These are phyloP conservation scores for peach (Prunus persica) DNA, from an alignment of 306 rosid genomes.

Conservation along the genomic window DNA sequence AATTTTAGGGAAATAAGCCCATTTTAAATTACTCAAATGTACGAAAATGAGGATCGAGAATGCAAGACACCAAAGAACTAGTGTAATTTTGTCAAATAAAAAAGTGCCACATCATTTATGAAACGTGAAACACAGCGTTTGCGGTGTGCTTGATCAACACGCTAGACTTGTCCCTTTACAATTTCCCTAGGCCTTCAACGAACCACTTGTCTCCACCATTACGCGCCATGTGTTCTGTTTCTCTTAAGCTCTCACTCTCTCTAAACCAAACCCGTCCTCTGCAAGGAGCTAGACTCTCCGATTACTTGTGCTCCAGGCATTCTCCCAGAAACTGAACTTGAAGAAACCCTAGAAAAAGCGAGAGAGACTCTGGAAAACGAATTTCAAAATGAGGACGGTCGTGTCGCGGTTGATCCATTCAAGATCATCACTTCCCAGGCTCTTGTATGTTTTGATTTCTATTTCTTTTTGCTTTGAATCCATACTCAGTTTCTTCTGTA, in stretches of 20 bases:
- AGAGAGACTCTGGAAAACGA: background rate
- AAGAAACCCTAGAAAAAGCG: constrained; percentile 1
- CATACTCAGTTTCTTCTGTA: background rate
- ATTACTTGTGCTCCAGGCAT: background rate
- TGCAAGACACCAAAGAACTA: background rate
- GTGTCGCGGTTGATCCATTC: constrained; percentile 71
- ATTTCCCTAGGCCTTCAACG: background rate
- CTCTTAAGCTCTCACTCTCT: background rate
- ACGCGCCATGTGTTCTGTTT: constrained; percentile 20
- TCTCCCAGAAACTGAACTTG: background rate
- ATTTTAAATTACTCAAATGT: too few relatives aligned
- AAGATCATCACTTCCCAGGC: constrained; percentile 46
- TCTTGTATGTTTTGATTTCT: constrained; percentile 31
- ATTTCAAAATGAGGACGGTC: constrained; percentile 53
- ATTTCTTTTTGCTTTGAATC: background rate
- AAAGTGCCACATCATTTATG: background rate
- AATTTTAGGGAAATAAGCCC: too few relatives aligned
- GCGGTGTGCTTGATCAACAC: background rate
- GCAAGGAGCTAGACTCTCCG: constrained; percentile 9
- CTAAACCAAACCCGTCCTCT: background rate
- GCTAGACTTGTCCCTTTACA: background rate
- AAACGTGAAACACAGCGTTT: background rate
- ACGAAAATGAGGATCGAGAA: too few relatives aligned
- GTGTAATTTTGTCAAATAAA: background rate
- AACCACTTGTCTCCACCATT: constrained; percentile 1